phyloP scores from a whole-genome alignment of 2,329 filamentous ascomycete genomes.

The Pseudogymnoascus sp. region DNA sequence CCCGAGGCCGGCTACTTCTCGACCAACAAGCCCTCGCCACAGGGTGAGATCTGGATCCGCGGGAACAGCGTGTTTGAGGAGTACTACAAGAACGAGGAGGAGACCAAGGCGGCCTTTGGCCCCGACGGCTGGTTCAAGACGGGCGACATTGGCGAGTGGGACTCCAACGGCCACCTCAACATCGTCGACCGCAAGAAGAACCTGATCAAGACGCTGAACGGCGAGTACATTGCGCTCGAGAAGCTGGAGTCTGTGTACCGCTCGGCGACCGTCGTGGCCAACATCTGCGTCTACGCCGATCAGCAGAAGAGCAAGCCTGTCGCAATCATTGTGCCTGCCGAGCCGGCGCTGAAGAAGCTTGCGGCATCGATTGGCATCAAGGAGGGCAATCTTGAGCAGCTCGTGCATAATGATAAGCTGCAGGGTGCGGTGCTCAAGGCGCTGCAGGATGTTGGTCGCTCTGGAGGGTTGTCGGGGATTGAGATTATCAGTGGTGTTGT shows the following conservation, averaged over 20 bases:
- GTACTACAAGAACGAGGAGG: conserved; percentile 78
- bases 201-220: conserved; percentile 85
- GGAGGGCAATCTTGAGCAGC: conserved; percentile 41
- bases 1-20: conserved; percentile 72
- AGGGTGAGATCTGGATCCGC: conserved; percentile 86
- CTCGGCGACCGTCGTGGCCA: conserved; percentile 63
- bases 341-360: conserved; percentile 51
- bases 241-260: conserved; percentile 90
- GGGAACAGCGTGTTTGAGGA: conserved; percentile 64
- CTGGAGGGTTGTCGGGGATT: conserved; percentile 56
- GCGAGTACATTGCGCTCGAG: conserved; percentile 94
- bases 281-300: conserved; percentile 81
- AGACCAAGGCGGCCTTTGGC: conserved; percentile 66
- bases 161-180: conserved; percentile 60
- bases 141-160: conserved; percentile 75
- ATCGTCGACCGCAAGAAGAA: conserved; percentile 89
- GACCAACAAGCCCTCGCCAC: conserved; percentile 54
- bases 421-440: conserved; percentile 55
- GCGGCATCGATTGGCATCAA: conserved; percentile 52
- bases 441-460: conserved; percentile 54
- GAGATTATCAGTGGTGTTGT: conserved; percentile 71
- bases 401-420: conserved; percentile 60
- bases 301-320: conserved; percentile 66
- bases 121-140: conserved; percentile 82
- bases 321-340: conserved; percentile 65